These are phyloP conservation scores for Tricladium varicosporioides DNA, from an alignment of 2,329 filamentous ascomycete species.

Conservation along the genomic window DNA sequence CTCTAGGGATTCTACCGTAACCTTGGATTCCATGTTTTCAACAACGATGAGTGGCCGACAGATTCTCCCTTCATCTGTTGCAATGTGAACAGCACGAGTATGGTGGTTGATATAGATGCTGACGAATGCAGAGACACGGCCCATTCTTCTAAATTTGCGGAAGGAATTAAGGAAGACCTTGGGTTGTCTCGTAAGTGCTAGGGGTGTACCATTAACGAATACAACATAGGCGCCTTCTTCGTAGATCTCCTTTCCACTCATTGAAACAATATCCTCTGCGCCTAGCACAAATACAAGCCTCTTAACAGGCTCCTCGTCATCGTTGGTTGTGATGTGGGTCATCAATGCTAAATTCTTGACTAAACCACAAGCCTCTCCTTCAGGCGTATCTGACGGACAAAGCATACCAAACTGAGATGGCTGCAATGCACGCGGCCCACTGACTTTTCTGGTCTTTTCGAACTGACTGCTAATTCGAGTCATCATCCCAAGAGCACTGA, in stretches of 20 bases:
- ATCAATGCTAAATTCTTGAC: slow-evolving; percentile 98
- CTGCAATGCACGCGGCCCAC: slow-evolving; percentile 90
- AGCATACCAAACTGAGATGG: slow-evolving; percentile 99
- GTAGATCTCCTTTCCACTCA: slow-evolving; percentile 86
- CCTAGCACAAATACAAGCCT: slow-evolving; percentile 85
- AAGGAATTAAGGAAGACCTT: slow-evolving; percentile 85
- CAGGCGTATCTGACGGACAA: slow-evolving; percentile 93
- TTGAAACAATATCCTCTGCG: slow-evolving; percentile 74
- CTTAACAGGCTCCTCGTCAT: slow-evolving; percentile 86
- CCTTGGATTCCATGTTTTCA: slow-evolving; percentile 78
- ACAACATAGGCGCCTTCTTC: slow-evolving; percentile 81
- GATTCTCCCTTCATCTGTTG: slow-evolving; percentile 94
- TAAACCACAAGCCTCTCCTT: slow-evolving; percentile 96
- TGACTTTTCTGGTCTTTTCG: slow-evolving; percentile 96
- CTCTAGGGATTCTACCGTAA: slow-evolving; percentile 75
- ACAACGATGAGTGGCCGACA: slow-evolving; percentile 96
- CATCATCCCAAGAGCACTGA: slow-evolving; percentile 98
- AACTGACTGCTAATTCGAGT: slow-evolving; percentile 98
- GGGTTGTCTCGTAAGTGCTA: slow-evolving; percentile 81
- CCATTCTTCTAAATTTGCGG: slow-evolving; percentile 81
- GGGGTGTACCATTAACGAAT: slow-evolving; percentile 92
- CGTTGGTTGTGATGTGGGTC: slow-evolving; percentile 98
- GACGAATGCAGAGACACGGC: slow-evolving; percentile 92
- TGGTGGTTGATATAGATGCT: slow-evolving; percentile 96
- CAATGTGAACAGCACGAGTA: slow-evolving; percentile 88